Percentiles rank a stretch among this genome's conserved stretches.
These are phyloP conservation scores for Hanseniaspora pseudoguilliermondii DNA, from an alignment of 805 yeast genomes.

Conservation along the genomic window DNA sequence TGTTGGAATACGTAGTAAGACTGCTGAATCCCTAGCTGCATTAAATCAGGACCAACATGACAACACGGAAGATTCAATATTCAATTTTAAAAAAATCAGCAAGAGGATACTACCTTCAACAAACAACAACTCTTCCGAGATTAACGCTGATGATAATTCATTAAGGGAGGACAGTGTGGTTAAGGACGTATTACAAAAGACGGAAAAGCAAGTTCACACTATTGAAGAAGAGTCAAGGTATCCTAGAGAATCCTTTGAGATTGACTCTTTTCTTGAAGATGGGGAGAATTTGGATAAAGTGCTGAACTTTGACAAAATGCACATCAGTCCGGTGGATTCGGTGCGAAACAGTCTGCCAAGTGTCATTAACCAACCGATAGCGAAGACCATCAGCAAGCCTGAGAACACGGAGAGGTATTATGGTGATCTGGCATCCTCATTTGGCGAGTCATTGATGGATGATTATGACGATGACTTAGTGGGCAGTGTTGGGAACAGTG, in stretches of 20 bases:
- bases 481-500: conserved; percentile 1
- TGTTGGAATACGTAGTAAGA: not conserved
- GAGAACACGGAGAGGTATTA: conserved; percentile 12
- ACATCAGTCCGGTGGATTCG: not conserved
- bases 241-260: not conserved
- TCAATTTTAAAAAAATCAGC: conserved; percentile 5
- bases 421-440: conserved; percentile 23
- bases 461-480: not conserved
- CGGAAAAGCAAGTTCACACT: not conserved
- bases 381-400: not conserved
- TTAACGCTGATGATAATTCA: not conserved
- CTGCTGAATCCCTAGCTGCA: not conserved
- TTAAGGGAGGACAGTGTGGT: not conserved
- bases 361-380: not conserved
- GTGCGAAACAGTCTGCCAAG: not conserved
- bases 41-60: not conserved
- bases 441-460: conserved; percentile 26
- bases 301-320: not conserved
- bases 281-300: not conserved
- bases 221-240: not conserved
- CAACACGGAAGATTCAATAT: not conserved
- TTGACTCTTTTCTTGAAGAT: conserved; percentile 11
- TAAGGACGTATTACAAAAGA: not conserved
- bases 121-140: not conserved
- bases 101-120: not conserved